Conservation (phyloP, 1,139 yeast genomes). For the Blastobotrys indianensis region DNA sequence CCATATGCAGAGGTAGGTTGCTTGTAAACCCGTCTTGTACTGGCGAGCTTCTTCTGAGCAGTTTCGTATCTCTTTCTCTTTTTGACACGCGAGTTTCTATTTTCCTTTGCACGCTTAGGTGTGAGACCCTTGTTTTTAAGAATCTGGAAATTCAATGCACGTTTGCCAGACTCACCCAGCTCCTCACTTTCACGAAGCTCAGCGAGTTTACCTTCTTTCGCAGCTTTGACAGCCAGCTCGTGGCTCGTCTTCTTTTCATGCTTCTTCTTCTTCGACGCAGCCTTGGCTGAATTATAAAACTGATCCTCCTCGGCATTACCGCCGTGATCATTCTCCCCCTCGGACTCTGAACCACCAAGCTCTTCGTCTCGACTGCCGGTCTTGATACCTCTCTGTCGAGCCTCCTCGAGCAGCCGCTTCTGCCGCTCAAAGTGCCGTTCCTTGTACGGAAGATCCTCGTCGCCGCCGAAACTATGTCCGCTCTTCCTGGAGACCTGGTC, state of each 20-base stretch:
- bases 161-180: constrained; percentile 71
- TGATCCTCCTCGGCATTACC: constrained; percentile 34
- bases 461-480: constrained; percentile 59
- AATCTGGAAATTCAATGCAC: constrained; percentile 92
- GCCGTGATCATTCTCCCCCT: constrained; percentile 34
- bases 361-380: constrained; percentile 48
- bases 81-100: constrained; percentile 93
- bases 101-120: constrained; percentile 85
- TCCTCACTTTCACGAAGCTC: constrained; percentile 52
- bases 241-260: constrained; percentile 60
- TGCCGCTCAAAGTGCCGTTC: constrained; percentile 87
- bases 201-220: constrained; percentile 75
- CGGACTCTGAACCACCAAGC: constrained; percentile 43
- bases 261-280: constrained; percentile 44
- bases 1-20: constrained; percentile 77
- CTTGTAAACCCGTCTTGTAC: constrained; percentile 82
- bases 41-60: constrained; percentile 90
- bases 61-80: constrained; percentile 95
- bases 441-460: constrained; percentile 84
- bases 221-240: constrained; percentile 66
- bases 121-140: constrained; percentile 94
- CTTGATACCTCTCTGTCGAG: constrained; percentile 72
- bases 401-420: constrained; percentile 80
- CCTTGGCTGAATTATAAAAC: constrained; percentile 49
- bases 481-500: constrained; percentile 62